Conservation (phyloP, 2,329 filamentous ascomycete genomes). For the Aspergillus neoniger region DNA sequence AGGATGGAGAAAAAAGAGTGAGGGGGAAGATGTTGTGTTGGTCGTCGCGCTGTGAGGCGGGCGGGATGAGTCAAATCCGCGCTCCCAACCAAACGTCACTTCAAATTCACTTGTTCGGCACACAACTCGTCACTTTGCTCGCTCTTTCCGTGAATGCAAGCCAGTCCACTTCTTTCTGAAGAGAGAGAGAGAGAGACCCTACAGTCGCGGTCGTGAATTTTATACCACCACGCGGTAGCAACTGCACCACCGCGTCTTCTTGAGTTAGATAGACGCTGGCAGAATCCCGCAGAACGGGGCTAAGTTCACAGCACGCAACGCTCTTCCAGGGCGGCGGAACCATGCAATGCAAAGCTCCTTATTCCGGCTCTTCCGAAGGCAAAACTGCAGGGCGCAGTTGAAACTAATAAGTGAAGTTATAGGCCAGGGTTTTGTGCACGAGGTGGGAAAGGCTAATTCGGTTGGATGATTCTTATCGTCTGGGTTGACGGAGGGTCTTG, state of each 20-base stretch:
- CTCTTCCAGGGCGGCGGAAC: constrained; percentile 4
- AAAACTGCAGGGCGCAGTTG: neutral
- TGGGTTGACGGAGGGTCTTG: neutral
- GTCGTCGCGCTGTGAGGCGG: neutral
- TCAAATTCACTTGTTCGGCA: constrained; percentile 7
- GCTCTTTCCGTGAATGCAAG: too few relatives aligned
- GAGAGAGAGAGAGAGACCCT: too few relatives aligned
- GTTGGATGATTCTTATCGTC: neutral
- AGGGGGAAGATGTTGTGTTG: constrained; percentile 4
- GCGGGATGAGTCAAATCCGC: constrained; percentile 23
- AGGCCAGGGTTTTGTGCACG: neutral
- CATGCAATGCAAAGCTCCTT: constrained; percentile 8
- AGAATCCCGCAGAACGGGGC: neutral
- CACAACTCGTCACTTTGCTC: neutral
- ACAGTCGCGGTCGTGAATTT: neutral
- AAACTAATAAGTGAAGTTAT: neutral
- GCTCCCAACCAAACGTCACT: constrained; percentile 1
- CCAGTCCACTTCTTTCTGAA: too few relatives aligned
- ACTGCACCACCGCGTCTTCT: neutral
- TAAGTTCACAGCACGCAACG: neutral
- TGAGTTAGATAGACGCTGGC: neutral
- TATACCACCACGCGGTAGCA: neutral
- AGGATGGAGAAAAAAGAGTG: constrained; percentile 19
- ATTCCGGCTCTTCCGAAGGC: constrained; percentile 6
- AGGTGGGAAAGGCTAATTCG: neutral